Evolutionary conservation across 495 filamentous ascomycete genomes (phyloP), one percentile per base, ranked within the genome.

Genomic region (Neurospora africana): DNA sequence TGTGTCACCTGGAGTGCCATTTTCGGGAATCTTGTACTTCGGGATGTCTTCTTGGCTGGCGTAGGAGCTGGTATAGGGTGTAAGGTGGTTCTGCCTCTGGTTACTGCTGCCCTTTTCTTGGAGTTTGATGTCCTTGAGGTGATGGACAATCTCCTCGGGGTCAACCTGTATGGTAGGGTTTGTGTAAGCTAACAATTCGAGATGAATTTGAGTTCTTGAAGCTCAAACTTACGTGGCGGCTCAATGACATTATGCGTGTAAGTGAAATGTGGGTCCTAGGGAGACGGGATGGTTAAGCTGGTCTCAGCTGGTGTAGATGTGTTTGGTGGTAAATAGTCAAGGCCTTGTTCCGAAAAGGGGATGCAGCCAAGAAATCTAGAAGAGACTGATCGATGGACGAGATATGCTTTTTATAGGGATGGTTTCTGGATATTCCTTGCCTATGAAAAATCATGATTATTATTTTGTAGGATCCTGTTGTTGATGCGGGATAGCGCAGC

Each of bases 1-100:
- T 0, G 86, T 85, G 72, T 91, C 89, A 15, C 88, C 85, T 0
- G 88, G 87, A 1, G 88, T 86, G 21, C 91, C 90, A 47, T 89
- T 76, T 19, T 86, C 74, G 0, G 90, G 90, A 35, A 93, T 87
- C 61, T 80, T 80, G 80, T 88, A 93, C 74, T 92, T 93, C 43
- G 89, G 86, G n/a, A 92, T 87, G 61, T 90, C 87, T 35, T 82
- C 79, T 71, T 85, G 79, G 74, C 84, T 86, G 35, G 88, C 83
- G 79, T 92, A 92, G 41, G 87, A 85, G 13, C 86, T 88, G 2
- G 86, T 85, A 76, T 92, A 92, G 7, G 89, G 87, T 2, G 89
- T 91, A 17, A 87, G 80, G 71, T 90, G 86, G 3, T 85, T 58
- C 23, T 58, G 47, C 5, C 23, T 58, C 11, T 58, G n/a, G 30